phyloP scores from a whole-genome alignment of 2,329 filamentous ascomycete genomes.

The Chalaropsis thielavioides region DNA sequence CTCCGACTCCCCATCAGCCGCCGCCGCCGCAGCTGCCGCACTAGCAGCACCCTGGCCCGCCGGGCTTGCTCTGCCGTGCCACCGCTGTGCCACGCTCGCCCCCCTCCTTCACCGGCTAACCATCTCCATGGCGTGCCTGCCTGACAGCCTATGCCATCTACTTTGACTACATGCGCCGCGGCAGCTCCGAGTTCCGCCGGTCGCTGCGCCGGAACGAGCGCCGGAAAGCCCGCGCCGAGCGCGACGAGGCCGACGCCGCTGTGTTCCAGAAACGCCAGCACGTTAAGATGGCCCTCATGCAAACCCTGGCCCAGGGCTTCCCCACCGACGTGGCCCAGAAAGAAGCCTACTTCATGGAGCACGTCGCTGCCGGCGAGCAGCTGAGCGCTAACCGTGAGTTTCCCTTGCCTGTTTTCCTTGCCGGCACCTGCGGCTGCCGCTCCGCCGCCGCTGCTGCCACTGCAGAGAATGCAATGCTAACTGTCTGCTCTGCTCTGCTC shows the following conservation, averaged over 20 bases:
- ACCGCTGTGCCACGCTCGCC: too few species aligned
- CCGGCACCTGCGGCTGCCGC: too few species aligned
- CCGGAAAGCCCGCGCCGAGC: conserved; percentile 53
- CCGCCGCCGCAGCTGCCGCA: not conserved
- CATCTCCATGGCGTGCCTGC: not conserved
- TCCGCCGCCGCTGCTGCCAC: not conserved
- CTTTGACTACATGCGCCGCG: conserved; percentile 54
- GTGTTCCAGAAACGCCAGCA: conserved; percentile 53
- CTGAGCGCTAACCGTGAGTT: conserved; percentile 67
- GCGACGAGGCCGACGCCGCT: conserved; percentile 54
- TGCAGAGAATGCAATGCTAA: not conserved
- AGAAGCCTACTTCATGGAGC: conserved; percentile 92
- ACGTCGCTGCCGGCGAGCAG: conserved; percentile 77
- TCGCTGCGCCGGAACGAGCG: conserved; percentile 61
- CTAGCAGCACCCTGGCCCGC: not conserved
- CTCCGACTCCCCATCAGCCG: not conserved
- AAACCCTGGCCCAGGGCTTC: conserved; percentile 83
- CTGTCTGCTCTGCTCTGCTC: not conserved
- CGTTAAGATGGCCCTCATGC: conserved; percentile 62
- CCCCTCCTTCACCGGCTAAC: too few species aligned
- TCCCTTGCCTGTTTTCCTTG: not conserved
- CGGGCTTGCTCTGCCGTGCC: not conserved
- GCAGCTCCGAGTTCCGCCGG: conserved; percentile 50
- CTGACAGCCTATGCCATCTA: conserved; percentile 47
- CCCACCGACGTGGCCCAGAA: conserved; percentile 81